Conservation (phyloP, 2,329 filamentous ascomycete species). For the Fusarium sambucinum region DNA sequence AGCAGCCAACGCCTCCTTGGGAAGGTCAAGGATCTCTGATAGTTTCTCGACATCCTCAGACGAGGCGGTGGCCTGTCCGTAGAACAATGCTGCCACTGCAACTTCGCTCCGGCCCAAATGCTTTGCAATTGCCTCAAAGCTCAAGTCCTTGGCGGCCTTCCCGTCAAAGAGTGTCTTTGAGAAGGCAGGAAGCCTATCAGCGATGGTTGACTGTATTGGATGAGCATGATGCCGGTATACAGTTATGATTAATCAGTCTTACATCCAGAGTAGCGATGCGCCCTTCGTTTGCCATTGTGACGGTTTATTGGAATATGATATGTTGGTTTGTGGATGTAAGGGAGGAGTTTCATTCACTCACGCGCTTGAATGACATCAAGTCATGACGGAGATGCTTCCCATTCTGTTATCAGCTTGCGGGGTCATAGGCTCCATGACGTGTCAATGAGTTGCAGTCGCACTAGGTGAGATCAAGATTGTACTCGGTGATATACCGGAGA, state of each 20-base stretch:
- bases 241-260: slow-evolving; percentile 28
- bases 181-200: slow-evolving; percentile 76
- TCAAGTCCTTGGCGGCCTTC: slow-evolving; percentile 80
- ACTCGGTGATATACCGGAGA: slow-evolving; percentile 49
- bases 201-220: slow-evolving; percentile 69
- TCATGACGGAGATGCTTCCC: slow-evolving; percentile 36
- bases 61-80: slow-evolving; percentile 83
- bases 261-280: slow-evolving; percentile 55
- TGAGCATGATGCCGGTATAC: slow-evolving; percentile 17
- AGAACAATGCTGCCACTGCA: slow-evolving; percentile 88
- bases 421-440: slow-evolving; percentile 43
- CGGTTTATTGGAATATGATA: slow-evolving; percentile 6
- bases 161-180: slow-evolving; percentile 76
- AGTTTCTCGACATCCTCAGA: slow-evolving; percentile 76
- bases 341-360: neutral
- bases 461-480: slow-evolving; percentile 22
- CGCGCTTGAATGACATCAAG: slow-evolving; percentile 6
- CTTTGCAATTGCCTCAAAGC: slow-evolving; percentile 81
- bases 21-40: slow-evolving; percentile 72
- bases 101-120: slow-evolving; percentile 84
- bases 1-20: slow-evolving; percentile 65
- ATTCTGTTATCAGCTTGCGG: slow-evolving; percentile 42
- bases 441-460: slow-evolving; percentile 24
- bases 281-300: slow-evolving; percentile 45
- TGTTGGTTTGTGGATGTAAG: slow-evolving; percentile 15